Percentiles rank a stretch among this genome's conserved stretches.
Conservation (phyloP, 2,329 filamentous ascomycete genomes). For the Akanthomyces lecanii region DNA sequence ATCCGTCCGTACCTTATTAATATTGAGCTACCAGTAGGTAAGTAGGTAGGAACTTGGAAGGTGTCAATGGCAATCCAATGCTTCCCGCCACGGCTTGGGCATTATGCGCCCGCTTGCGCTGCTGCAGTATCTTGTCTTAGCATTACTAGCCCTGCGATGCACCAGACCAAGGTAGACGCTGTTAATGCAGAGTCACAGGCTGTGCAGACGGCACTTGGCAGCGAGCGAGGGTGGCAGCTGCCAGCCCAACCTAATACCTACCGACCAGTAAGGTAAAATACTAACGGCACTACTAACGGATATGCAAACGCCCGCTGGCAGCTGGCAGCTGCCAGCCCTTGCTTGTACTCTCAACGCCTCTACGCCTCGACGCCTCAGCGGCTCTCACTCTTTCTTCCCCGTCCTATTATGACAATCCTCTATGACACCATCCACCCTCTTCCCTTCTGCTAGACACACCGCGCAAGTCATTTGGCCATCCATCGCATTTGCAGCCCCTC, state of each 20-base stretch:
- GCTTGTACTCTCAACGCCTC: constrained; percentile 3
- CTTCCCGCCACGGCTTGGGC: neutral
- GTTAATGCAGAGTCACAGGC: neutral
- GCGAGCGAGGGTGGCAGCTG: neutral
- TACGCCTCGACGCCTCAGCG: constrained; percentile 7
- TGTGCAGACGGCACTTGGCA: neutral
- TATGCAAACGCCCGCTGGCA: neutral
- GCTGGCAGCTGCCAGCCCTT: neutral
- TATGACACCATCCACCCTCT: neutral
- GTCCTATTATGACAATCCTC: constrained; percentile 2
- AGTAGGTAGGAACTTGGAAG: neutral
- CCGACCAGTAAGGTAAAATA: too few relatives aligned
- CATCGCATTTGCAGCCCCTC: neutral
- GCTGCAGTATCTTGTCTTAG: neutral
- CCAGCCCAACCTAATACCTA: neutral
- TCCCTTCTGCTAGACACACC: neutral
- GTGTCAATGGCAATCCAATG: neutral
- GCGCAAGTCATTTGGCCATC: neutral
- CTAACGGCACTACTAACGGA: neutral
- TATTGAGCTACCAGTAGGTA: too few relatives aligned
- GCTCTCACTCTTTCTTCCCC: neutral
- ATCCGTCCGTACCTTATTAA: neutral
- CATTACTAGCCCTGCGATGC: neutral
- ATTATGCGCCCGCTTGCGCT: neutral
- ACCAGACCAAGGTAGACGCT: neutral